These are phyloP conservation scores for Bertia moriformis DNA, from an alignment of 2,329 filamentous ascomycete species.

Conservation along the genomic window DNA sequence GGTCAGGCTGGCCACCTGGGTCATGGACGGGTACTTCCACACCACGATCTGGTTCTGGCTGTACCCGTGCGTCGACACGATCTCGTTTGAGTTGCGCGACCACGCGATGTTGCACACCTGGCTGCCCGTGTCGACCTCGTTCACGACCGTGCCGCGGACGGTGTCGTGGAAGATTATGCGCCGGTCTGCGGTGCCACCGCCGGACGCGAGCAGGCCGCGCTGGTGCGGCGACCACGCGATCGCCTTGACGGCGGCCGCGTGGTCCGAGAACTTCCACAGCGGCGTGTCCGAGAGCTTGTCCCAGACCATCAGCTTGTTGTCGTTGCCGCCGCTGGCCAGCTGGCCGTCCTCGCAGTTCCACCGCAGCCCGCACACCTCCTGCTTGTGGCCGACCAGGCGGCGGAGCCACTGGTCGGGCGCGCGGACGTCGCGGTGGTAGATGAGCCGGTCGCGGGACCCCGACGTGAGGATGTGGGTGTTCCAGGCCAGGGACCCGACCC, in stretches of 20 bases:
- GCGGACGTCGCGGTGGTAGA: slow-evolving; percentile 90
- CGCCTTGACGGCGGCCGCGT: slow-evolving; percentile 90
- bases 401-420: slow-evolving; percentile 80
- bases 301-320: slow-evolving; percentile 98
- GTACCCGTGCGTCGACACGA: slow-evolving; percentile 93
- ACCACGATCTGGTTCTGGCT: slow-evolving; percentile 97
- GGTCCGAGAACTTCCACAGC: slow-evolving; percentile 84
- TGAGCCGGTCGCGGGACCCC: slow-evolving; percentile 80
- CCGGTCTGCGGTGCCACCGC: slow-evolving; percentile 86
- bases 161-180: slow-evolving; percentile 99
- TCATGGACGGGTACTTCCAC: slow-evolving; percentile 98
- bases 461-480: slow-evolving; percentile 96
- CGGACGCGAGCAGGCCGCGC: slow-evolving; percentile 81
- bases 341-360: slow-evolving; percentile 97
- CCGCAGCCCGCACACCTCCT: slow-evolving; percentile 89
- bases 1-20: slow-evolving; percentile 84
- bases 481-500: slow-evolving; percentile 90
- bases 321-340: slow-evolving; percentile 87
- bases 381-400: slow-evolving; percentile 84
- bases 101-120: slow-evolving; percentile 98
- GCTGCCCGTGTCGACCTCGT: slow-evolving; percentile 88
- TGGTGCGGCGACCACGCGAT: slow-evolving; percentile 98
- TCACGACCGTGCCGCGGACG: slow-evolving; percentile 62
- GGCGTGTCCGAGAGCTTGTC: slow-evolving; percentile 88
- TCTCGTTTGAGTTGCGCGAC: slow-evolving; percentile 94